A percentile compares a stretch with the other conserved stretches of the same genome.
Evolutionary conservation across 495 filamentous ascomycete genomes (phyloP).

Genomic region (Penicillium paxilli): DNA sequence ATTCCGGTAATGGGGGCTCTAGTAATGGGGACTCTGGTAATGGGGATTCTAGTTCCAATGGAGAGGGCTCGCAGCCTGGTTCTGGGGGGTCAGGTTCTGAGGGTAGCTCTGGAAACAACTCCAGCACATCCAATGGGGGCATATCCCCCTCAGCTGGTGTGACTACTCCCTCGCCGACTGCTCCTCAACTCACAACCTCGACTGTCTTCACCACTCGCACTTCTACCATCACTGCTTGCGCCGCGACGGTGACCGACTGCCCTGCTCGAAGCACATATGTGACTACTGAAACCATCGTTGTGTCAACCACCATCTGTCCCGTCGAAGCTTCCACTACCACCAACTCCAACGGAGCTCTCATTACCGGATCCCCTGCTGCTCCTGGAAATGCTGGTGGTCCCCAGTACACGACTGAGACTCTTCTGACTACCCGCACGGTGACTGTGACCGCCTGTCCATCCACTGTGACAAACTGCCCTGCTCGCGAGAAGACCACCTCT

Average conservation of each 20-base stretch:
- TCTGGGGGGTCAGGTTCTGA: not conserved
- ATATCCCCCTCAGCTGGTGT: not conserved
- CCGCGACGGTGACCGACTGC: conserved; percentile 25
- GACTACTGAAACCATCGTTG: conserved; percentile 27
- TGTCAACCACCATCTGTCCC: conserved; percentile 31
- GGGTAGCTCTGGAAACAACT: not conserved
- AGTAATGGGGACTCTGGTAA: not conserved
- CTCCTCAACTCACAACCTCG: conserved; percentile 26
- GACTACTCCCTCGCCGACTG: not conserved
- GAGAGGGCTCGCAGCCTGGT: too few relatives aligned
- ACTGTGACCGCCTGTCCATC: conserved; percentile 22
- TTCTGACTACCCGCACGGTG: conserved; percentile 15
- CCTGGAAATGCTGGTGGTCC: not conserved
- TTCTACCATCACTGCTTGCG: conserved; percentile 36
- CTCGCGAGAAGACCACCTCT: conserved; percentile 17
- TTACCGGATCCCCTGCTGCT: conserved; percentile 2
- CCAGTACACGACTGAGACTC: conserved; percentile 13
- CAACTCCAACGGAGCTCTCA: conserved; percentile 2
- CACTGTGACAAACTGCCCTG: conserved; percentile 23
- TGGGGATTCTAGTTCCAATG: not conserved
- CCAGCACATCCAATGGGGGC: too few relatives aligned
- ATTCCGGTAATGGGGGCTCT: not conserved
- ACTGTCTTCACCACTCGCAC: conserved; percentile 35
- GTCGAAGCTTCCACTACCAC: conserved; percentile 13
- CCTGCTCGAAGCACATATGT: conserved; percentile 18